Evolutionary conservation across 129 eudicot species (phyloP).

Genomic region (Centella asiatica): DNA sequence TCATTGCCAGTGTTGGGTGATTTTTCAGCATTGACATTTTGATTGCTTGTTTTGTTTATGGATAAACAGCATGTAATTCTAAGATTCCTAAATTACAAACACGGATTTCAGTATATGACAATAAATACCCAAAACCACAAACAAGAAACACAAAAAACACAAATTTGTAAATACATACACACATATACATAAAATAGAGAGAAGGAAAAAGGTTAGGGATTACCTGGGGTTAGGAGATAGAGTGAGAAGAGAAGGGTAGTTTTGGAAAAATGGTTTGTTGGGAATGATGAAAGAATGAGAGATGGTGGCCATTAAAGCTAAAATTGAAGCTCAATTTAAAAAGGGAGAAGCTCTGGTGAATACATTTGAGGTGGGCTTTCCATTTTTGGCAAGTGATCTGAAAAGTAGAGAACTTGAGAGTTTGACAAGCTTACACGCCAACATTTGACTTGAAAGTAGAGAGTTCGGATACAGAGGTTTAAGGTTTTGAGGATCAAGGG

Average conservation of each 20-base stretch:
- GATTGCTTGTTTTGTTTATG: conserved; percentile 6
- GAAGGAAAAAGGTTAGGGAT: neutral
- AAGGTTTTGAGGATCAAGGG: too few relatives aligned
- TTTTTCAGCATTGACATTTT: conserved; percentile 1
- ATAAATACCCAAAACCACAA: neutral
- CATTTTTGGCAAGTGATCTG: neutral
- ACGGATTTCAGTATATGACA: neutral
- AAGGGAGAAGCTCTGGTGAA: neutral
- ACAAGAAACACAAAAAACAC: neutral
- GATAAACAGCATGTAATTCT: conserved; percentile 25
- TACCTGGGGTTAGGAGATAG: conserved; percentile 15
- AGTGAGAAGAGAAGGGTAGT: neutral
- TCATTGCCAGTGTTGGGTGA: neutral
- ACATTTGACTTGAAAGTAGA: too few relatives aligned
- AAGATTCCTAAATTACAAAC: conserved; percentile 15
- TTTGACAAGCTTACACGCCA: neutral
- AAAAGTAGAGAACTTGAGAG: neutral
- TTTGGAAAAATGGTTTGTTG: conserved; percentile 1
- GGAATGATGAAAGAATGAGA: conserved; percentile 4
- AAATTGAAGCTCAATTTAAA: neutral
- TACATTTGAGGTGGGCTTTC: neutral
- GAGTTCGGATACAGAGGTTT: too few relatives aligned
- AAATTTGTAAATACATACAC: neutral
- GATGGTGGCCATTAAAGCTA: conserved; percentile 17
- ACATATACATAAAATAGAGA: neutral